Evolutionary conservation across 2,329 filamentous ascomycete genomes (phyloP).

Genomic region (Botrytis squamosa): DNA sequence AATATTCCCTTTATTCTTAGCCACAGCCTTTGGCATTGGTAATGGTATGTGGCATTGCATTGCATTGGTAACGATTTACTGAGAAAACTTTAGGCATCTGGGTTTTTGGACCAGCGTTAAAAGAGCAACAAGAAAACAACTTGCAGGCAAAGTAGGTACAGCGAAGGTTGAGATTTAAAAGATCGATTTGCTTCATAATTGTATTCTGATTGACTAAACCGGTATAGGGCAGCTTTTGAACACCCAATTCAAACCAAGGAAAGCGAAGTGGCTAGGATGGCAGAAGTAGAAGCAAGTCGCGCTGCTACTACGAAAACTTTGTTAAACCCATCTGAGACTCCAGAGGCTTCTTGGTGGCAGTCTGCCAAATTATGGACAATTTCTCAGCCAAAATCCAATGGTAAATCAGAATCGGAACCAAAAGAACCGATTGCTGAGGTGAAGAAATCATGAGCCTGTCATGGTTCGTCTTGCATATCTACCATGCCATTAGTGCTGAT

Average conservation of each 20-base stretch:
- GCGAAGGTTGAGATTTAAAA: not conserved
- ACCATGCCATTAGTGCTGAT: not conserved
- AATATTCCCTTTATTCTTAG: constrained; percentile 34
- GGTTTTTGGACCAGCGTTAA: constrained; percentile 38
- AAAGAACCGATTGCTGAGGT: not conserved
- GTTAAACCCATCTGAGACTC: constrained; percentile 24
- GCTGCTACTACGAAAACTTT: constrained; percentile 26
- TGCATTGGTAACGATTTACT: not conserved
- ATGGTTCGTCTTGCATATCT: not conserved
- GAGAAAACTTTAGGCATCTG: constrained; percentile 30
- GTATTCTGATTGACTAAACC: constrained; percentile 21
- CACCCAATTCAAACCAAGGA: constrained; percentile 18
- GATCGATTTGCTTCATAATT: not conserved
- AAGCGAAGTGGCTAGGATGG: constrained; percentile 23
- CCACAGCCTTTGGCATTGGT: constrained; percentile 35
- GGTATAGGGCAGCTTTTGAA: constrained; percentile 26
- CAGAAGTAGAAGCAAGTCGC: constrained; percentile 31
- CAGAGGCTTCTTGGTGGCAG: constrained; percentile 33
- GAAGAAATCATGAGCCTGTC: not conserved
- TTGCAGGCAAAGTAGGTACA: constrained; percentile 27
- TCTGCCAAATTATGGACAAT: constrained; percentile 27
- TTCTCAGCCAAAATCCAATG: not conserved
- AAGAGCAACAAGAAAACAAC: constrained; percentile 32
- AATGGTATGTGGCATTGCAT: constrained; percentile 33
- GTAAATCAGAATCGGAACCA: not conserved